Evolutionary conservation across 257 asterid genomes (phyloP), one percentile per base, ranked within the genome.

Genomic region (Solanum ahanhuiri): DNA sequence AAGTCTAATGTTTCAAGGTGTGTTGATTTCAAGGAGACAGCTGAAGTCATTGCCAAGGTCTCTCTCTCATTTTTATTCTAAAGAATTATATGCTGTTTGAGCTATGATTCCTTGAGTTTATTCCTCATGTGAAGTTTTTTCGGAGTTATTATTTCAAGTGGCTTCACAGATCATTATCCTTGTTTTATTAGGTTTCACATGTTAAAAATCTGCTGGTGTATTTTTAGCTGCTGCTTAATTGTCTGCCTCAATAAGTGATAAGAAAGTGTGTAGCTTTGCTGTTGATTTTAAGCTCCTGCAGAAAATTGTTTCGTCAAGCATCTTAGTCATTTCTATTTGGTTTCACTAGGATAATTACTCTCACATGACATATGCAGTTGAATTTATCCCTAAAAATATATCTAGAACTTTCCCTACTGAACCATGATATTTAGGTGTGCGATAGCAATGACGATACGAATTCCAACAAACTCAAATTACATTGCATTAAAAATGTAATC

Each of bases 21-120:
- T 85, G 98, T 94, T 75, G 98, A 94, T 91, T 96, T 96, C 89
- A 95, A 89, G 88, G 99, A 96, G 90, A 94, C 98, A 3, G 98
- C 99, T 89, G 99, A 96, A 85, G 97, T 92, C 88, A 95, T 95
- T 88, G 99, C 98, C 57, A 96, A 96, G 98, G 98, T 95, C 18
- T 86, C 58, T 70, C 23, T 77, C 63, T 43, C 63, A 71, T 34
- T 79, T 18, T 28, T 30, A 48, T 81, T 81, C 18, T 81, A 81
- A 81, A 17, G 10, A 48, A 9, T 30, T 28, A 7, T 6, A 82
- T 77, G 37, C 64, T 14, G 64, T 77, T 77, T 77, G 63, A 77
- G 83, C 37, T n/a, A 39, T 75, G 58, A 45, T 37, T 37, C 33
- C 22, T 75, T 3, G 14, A 14, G 83, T 77, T 76, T 39, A 76